Conservation (phyloP, 1,284 basidiomycete species). For the Melampsora larici-populina region DNA sequence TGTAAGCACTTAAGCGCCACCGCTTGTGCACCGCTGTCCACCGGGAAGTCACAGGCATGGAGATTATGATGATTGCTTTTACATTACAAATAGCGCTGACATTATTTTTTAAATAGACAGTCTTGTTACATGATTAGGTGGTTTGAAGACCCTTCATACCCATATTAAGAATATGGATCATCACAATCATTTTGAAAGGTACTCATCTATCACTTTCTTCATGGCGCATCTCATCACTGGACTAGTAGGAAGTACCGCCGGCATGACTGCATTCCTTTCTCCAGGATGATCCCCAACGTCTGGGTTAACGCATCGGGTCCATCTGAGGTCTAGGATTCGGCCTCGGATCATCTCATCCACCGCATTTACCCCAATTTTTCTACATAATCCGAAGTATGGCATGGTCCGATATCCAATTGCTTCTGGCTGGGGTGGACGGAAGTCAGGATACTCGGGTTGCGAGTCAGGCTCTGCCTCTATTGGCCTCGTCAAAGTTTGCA, state of each 20-base stretch:
- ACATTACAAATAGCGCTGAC: too few relatives aligned
- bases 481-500: not conserved
- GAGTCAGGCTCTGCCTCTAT: not conserved
- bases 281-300: not conserved
- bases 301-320: conserved; percentile 13
- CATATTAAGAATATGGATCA: too few relatives aligned
- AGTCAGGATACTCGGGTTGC: not conserved
- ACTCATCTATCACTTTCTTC: conserved; percentile 3
- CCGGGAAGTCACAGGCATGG: too few relatives aligned
- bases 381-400: conserved; percentile 7
- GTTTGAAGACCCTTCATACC: too few relatives aligned
- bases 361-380: conserved; percentile 7
- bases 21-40: too few relatives aligned
- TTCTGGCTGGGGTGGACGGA: not conserved
- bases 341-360: conserved; percentile 12
- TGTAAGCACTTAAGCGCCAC: too few relatives aligned
- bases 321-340: conserved; percentile 14
- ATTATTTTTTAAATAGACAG: too few relatives aligned
- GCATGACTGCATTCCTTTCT: not conserved
- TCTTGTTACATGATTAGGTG: too few relatives aligned
- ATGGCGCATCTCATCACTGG: conserved; percentile 9
- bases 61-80: too few relatives aligned
- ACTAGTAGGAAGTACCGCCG: conserved; percentile 1
- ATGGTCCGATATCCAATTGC: not conserved
- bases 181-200: not conserved